phyloP scores from a whole-genome alignment of 2,329 filamentous ascomycete genomes.

The Lasiodiplodia hormozganensis region DNA sequence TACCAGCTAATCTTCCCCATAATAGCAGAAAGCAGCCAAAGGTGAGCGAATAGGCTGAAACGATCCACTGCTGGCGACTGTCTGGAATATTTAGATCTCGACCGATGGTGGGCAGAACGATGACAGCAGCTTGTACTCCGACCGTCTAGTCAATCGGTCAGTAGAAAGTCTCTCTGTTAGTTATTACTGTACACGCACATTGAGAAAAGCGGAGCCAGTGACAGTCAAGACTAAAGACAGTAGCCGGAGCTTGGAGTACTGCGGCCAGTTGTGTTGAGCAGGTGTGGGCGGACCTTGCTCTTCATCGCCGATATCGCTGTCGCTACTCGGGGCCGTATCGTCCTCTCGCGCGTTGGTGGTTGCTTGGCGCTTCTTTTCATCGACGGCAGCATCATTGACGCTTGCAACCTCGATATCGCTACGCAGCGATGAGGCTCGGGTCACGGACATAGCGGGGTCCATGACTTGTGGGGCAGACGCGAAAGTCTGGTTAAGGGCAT shows the following conservation, averaged over 20 bases:
- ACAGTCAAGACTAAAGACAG: slow-evolving; percentile 39
- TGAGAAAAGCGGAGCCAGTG: slow-evolving; percentile 41
- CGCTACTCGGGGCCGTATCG: slow-evolving; percentile 2
- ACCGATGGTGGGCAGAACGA: slow-evolving; percentile 43
- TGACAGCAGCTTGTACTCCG: slow-evolving; percentile 42
- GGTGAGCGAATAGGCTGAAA: slow-evolving; percentile 68
- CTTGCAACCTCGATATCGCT: slow-evolving; percentile 1
- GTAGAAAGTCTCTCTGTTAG: not conserved
- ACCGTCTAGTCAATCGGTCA: slow-evolving; percentile 32
- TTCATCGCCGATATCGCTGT: slow-evolving; percentile 12
- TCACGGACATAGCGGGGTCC: not conserved
- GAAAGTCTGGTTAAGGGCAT: not conserved
- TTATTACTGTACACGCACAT: slow-evolving; percentile 25
- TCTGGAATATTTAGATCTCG: slow-evolving; percentile 40
- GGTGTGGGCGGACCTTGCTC: slow-evolving; percentile 11
- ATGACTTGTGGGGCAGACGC: not conserved
- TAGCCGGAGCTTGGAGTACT: slow-evolving; percentile 37
- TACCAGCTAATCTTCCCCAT: slow-evolving; percentile 66
- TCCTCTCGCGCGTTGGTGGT: not conserved
- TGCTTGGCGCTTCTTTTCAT: slow-evolving; percentile 7
- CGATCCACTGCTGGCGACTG: slow-evolving; percentile 39
- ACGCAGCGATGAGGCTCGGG: not conserved
- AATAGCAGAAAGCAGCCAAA: slow-evolving; percentile 71
- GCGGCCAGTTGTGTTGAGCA: not conserved
- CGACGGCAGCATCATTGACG: not conserved